Conservation (phyloP, 805 yeast species). For the Kodamaea sagamina region DNA sequence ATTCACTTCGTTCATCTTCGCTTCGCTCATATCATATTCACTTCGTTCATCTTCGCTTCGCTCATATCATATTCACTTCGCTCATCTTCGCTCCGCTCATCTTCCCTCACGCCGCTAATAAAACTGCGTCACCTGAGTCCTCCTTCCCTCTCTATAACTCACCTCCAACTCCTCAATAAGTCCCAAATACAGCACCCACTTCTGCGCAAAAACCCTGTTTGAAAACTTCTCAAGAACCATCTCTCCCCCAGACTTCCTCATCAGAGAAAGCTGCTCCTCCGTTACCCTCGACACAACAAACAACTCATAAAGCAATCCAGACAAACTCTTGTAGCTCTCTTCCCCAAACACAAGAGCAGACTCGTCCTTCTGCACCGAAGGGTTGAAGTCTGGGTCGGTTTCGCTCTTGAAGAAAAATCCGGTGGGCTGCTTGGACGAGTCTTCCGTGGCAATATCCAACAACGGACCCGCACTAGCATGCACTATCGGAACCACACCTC, state of each 20-base stretch:
- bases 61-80: not conserved
- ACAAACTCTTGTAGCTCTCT: constrained; percentile 47
- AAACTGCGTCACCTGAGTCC: constrained; percentile 3
- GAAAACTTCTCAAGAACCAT: constrained; percentile 58
- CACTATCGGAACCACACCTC: constrained; percentile 83
- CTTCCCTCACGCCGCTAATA: constrained; percentile 1
- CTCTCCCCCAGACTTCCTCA: constrained; percentile 49
- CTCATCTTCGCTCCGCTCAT: no score
- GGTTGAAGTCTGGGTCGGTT: constrained; percentile 67
- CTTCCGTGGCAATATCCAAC: constrained; percentile 68
- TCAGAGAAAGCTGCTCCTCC: constrained; percentile 36
- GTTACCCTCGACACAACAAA: constrained; percentile 35
- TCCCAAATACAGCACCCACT: constrained; percentile 48
- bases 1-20: no score
- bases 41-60: no score
- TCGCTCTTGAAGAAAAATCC: constrained; percentile 80
- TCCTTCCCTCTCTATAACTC: constrained; percentile 26
- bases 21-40: no score
- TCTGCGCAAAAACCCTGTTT: constrained; percentile 53
- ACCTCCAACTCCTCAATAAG: constrained; percentile 26
- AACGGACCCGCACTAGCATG: constrained; percentile 97
- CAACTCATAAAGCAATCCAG: constrained; percentile 49
- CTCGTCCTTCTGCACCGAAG: constrained; percentile 3
- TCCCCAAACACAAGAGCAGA: constrained; percentile 8
- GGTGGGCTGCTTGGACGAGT: constrained; percentile 37